Evolutionary conservation across 192 early-diverging fungal genomes (phyloP), one percentile per base, ranked within the genome.

Genomic region (Obelidium mucronatum): DNA sequence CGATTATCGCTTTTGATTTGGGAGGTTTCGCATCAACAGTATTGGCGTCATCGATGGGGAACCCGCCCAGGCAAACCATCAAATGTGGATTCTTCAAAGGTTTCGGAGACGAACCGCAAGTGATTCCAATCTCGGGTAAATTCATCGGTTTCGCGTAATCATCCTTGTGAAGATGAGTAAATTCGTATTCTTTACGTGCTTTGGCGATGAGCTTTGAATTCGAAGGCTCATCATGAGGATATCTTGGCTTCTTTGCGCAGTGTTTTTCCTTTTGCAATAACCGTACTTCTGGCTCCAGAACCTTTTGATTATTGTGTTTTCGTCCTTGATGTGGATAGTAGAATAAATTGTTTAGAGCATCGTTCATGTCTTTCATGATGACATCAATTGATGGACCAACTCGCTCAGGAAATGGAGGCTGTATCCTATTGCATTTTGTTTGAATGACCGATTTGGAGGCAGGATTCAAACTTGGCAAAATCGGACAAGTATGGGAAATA

Each of bases 331-430:
- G 6, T 19, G 67, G 67, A 34, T 69, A 69, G 48, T 68, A 76
- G 52, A 55, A 54, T 8, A 76, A 39, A 37, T 76, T 76, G 40
- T 76, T 76, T 22, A 76, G 44, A 0, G 64, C 75, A 5, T 24
- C 30, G 34, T 76, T 66, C 75, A 76, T 76, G 2, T 76, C 64
- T 19, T 22, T n/a, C 75, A 76, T 76, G 34, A 76, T 53, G 44
- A 52, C 75, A 22, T 59, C 55, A 13, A 76, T 35, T 13, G 30
- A 34, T 31, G 31, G 15, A 11, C 75, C 75, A 15, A 68, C 52
- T 15, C 36, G 26, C 19, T 35, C 35, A 8, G 75, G 75, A 22
- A 68, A 56, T 11, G 75, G 64, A 5, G 63, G 75, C 34, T 66
- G 75, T 31, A 33, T 48, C 6, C 75, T 40, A 13, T 15, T 48